Percentiles rank a stretch among this genome's conserved stretches.
These are phyloP conservation scores for Podospora pseudocomata DNA, from an alignment of 495 filamentous ascomycete species.

Conservation along the genomic window DNA sequence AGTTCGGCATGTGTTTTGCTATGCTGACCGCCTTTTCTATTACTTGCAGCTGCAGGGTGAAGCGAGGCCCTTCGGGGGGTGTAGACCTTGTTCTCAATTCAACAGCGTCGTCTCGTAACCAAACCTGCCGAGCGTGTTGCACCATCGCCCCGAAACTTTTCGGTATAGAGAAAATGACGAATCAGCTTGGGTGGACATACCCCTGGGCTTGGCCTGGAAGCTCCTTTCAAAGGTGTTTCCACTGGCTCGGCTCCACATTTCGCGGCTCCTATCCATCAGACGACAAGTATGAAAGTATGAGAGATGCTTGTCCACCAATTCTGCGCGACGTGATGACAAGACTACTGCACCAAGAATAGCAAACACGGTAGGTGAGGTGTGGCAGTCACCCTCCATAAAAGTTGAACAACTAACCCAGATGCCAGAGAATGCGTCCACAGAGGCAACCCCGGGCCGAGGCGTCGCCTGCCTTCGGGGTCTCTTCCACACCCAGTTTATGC, in stretches of 20 bases:
- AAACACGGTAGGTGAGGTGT: not conserved
- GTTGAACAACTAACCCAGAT: not conserved
- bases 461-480: not conserved
- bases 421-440: not conserved
- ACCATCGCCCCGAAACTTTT: not conserved
- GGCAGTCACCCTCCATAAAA: not conserved
- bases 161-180: not conserved
- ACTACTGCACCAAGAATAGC: not conserved
- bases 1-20: not conserved
- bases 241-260: not conserved
- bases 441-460: not conserved
- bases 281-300: not conserved
- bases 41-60: not conserved
- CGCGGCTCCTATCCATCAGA: not conserved
- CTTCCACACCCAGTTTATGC: not conserved
- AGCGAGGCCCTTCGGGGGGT: not conserved
- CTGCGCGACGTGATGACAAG: not conserved
- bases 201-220: not conserved
- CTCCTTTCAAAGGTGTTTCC: not conserved
- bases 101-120: not conserved
- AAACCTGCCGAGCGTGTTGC: not conserved
- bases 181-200: not conserved
- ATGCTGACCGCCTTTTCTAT: not conserved
- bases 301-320: not conserved
- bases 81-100: not conserved